Evolutionary conservation across 1,284 basidiomycete genomes (phyloP), one percentile per base, ranked within the genome.

Genomic region (Lentinula novae-zelandiae): DNA sequence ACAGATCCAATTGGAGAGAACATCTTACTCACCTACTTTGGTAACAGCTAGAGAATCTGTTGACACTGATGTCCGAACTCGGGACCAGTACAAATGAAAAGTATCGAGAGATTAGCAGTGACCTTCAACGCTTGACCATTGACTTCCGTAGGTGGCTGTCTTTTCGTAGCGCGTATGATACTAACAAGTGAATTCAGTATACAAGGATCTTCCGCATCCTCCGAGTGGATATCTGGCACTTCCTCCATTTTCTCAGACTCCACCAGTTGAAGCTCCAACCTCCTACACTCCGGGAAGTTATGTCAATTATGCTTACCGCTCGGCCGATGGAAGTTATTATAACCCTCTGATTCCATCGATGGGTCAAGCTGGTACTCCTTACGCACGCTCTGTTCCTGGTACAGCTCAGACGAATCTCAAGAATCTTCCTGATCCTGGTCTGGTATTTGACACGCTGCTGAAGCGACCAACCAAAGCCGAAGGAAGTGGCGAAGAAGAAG

Each of bases 401-500:
- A 74, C 74, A 39, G 79, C 74, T 59, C 68, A 75, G 17, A 68
- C 76, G 2, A 78, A 84, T 0, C 68, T 70, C 12, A 69, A 76
- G 36, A 73, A 75, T 5, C 81, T 92, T 40, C 91, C 91, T 0
- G 86, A 90, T 65, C 72, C 90, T 5, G 84, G 78, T 1, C 72
- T 88, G 2, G 79, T 93, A 1, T 94, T 93, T 66, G 90, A 94
- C 67, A 76, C 79, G 0, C 82, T 94, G 7, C 76, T 94, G 51
- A 78, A 82, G 64, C 80, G 86, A 50, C 78, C 83, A 40, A 69
- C 78, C 60, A 83, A 83, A 64, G 68, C 69, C 7, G 71, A 73
- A 1, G 58, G 51, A 20, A 34, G 13, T 7, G 57, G 39, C 5
- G 49, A 27, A 20, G 49, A 58, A 39, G 39, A 9, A 5, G 52